Conservation (phyloP, 169 alveolate genomes). For the Cryptosporidium viatorum region DNA sequence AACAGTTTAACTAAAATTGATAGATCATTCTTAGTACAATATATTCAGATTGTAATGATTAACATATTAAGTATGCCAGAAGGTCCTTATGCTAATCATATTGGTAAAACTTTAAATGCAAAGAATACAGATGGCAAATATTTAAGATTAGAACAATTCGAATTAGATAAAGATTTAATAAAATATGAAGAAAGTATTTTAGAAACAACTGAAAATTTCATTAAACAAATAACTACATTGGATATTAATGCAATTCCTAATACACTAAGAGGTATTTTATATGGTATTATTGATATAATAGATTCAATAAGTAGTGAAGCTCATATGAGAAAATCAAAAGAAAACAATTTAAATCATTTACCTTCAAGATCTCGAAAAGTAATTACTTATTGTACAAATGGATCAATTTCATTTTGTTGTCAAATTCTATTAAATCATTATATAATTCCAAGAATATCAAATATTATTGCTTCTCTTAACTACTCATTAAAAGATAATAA, state of each 20-base stretch:
- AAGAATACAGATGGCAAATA: not conserved
- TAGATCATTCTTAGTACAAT: conserved; percentile 27
- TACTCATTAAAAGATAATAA: conserved; percentile 14
- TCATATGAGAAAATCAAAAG: conserved; percentile 14
- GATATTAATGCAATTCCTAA: conserved; percentile 52
- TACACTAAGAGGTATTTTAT: conserved; percentile 56
- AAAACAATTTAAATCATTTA: conserved; percentile 11
- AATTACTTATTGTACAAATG: conserved; percentile 38
- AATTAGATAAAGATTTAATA: conserved; percentile 16
- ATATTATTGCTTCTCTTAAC: conserved; percentile 13
- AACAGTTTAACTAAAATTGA: conserved; percentile 18
- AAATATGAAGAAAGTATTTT: conserved; percentile 30
- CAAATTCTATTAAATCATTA: conserved; percentile 58
- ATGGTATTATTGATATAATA: conserved; percentile 64
- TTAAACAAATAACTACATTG: conserved; percentile 21
- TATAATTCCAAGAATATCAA: conserved; percentile 63
- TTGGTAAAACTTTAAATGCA: conserved; percentile 13
- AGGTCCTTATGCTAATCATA: conserved; percentile 28
- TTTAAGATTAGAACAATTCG: conserved; percentile 5
- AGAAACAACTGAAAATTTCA: conserved; percentile 14
- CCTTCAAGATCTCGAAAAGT: conserved; percentile 41
- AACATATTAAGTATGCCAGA: not conserved
- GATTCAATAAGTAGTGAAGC: conserved; percentile 63
- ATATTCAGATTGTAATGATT: conserved; percentile 34
- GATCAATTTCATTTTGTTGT: conserved; percentile 67